Evolutionary conservation across 2,329 filamentous ascomycete species (phyloP).

Genomic region (Cyanodermella asteris): DNA sequence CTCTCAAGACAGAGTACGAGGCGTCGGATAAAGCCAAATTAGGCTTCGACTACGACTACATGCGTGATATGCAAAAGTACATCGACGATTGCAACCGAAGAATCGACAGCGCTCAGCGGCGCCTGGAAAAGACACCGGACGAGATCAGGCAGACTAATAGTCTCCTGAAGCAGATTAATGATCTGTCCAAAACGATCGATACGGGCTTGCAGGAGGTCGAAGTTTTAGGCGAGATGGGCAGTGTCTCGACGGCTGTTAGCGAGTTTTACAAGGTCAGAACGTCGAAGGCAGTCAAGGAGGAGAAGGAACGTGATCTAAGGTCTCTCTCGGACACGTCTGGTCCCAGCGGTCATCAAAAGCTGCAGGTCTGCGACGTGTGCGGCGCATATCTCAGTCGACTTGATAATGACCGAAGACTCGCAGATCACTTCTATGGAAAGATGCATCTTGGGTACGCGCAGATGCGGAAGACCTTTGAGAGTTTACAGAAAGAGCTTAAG

Average conservation of each 20-base stretch:
- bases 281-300: conserved; percentile 59
- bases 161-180: conserved; percentile 65
- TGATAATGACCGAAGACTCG: conserved; percentile 81
- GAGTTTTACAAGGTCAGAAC: conserved; percentile 74
- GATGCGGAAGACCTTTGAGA: conserved; percentile 84
- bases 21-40: conserved; percentile 54
- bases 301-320: conserved; percentile 73
- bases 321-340: conserved; percentile 77
- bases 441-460: conserved; percentile 97
- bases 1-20: conserved; percentile 75
- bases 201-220: conserved; percentile 69
- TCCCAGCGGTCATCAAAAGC: conserved; percentile 85
- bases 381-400: conserved; percentile 80
- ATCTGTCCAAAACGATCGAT: conserved; percentile 57
- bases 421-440: conserved; percentile 97
- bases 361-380: conserved; percentile 96
- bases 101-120: conserved; percentile 73
- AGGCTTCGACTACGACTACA: conserved; percentile 92
- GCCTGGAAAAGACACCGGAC: conserved; percentile 91
- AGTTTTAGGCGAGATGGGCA: conserved; percentile 59
- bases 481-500: conserved; percentile 71
- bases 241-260: conserved; percentile 61
- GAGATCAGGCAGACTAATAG: conserved; percentile 91
- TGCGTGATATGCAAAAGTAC: conserved; percentile 87
- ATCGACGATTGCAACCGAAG: conserved; percentile 90